phyloP scores from a whole-genome alignment of 805 yeast species.

The Wickerhamomyces hampshirensis region DNA sequence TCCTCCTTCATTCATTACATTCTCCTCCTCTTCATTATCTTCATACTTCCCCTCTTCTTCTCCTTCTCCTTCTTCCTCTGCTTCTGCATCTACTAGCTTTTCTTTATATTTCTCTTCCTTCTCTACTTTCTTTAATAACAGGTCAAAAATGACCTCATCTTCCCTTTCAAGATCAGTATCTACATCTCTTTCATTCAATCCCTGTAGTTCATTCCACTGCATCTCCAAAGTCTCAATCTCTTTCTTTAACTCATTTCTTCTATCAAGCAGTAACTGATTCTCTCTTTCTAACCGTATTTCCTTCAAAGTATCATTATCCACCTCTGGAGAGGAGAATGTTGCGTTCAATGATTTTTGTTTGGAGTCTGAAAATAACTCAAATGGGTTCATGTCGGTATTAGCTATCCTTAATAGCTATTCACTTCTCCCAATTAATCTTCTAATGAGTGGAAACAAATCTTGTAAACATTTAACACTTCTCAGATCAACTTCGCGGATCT shows the following conservation, averaged over 20 bases:
- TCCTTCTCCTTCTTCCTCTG: constrained; percentile 2
- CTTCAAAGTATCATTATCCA: constrained; percentile 9
- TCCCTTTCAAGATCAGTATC: constrained; percentile 2
- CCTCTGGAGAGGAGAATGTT: constrained; percentile 17
- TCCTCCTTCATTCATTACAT: constrained; percentile 2
- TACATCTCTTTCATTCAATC: constrained; percentile 8
- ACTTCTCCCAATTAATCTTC: too few relatives aligned
- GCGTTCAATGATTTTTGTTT: constrained; percentile 2
- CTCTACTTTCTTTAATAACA: constrained; percentile 6
- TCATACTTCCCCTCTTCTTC: constrained; percentile 7
- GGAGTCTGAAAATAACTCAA: constrained; percentile 16
- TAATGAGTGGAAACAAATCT: too few relatives aligned
- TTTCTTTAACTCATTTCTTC: constrained; percentile 7
- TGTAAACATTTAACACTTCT: not conserved
- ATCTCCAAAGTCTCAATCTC: constrained; percentile 19
- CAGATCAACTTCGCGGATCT: too few relatives aligned
- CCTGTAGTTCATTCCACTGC: constrained; percentile 18
- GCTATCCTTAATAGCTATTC: too few relatives aligned
- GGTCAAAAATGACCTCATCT: constrained; percentile 10
- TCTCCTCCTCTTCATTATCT: constrained; percentile 6
- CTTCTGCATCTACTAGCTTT: constrained; percentile 2
- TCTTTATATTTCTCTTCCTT: not conserved
- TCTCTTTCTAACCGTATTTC: constrained; percentile 13
- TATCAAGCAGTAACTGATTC: constrained; percentile 7
- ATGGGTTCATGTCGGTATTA: constrained; percentile 1